Base-by-base conservation (phyloP, 163 green algal genomes). In the Scenedesmus sp. region DNA sequence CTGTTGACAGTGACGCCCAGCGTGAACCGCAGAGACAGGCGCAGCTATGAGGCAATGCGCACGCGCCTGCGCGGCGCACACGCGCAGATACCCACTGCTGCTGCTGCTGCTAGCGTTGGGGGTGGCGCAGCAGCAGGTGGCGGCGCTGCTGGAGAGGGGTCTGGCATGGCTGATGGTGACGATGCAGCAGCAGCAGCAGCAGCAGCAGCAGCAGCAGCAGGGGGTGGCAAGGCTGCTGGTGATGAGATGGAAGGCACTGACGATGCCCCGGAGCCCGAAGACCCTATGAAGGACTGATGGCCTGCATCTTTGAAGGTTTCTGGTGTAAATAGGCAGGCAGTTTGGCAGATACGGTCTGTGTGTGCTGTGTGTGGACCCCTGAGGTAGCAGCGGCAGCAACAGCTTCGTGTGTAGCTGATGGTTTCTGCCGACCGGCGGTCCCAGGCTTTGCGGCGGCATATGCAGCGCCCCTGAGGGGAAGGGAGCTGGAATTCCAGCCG, bases 21-120 rank as follows among this genome's bases (percentile, higher is more conserved):
- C 62, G 97, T 99, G 64, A 97, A 91, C 18, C 88, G 92, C 1
- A 93, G 94, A 62, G 97, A 99, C 93, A 94, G 94, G 81, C 92
- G 91, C 7, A 91, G 95, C 88, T 99, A 99, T 89, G 96, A 99
- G 23, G 92, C 94, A 4, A 94, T 99, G 88, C 94, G 97, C 7
- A 81, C 91, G 16, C 93, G 95, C 86, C 94, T 99, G 62, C 89
- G 92, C 23, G 77, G 56, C 46, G 89, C 87, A 2, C 93, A 91
- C 0, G 79, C 67, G 59, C 91, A 93, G 86, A 90, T 94, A 20
- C 64, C 79, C 6, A 9, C 34, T 62, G 66, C 34, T 52, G 15
- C 81, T 70, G 89, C 70, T 79, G 70, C 70, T 59, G 77, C 46
- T 26, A 86, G 82, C 54, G 46, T 55, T 59, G 82, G 16, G 5